Evolutionary conservation across 139 green algal species (phyloP).

Genomic region (Tetradesmus lagerheimii): DNA sequence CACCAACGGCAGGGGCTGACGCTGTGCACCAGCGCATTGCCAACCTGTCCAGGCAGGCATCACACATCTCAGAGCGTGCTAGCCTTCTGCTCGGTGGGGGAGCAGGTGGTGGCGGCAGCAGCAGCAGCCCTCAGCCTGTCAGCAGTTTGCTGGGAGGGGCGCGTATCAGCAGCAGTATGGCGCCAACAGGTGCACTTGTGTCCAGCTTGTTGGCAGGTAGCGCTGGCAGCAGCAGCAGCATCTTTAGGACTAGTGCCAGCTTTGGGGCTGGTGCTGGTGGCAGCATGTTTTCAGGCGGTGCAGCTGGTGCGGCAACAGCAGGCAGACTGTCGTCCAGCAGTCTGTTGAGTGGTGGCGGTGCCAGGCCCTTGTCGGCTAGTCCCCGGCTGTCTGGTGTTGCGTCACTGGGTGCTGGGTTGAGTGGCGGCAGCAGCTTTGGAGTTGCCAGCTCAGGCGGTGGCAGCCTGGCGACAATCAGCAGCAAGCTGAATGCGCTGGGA

Average conservation of each 20-base stretch:
- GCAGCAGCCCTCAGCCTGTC: background rate
- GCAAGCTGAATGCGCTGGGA: background rate
- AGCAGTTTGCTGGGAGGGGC: background rate
- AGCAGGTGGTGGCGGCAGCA: background rate
- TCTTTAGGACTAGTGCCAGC: background rate
- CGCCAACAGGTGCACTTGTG: too few species aligned
- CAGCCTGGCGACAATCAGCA: background rate
- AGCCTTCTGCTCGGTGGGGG: background rate
- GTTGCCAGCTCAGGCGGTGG: background rate
- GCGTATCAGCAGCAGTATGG: background rate
- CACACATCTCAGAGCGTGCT: constrained; percentile 14
- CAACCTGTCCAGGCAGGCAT: constrained; percentile 11
- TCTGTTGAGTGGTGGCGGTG: background rate
- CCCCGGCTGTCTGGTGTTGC: background rate
- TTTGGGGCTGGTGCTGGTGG: background rate
- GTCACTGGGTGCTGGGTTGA: background rate
- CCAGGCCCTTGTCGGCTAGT: constrained; percentile 15
- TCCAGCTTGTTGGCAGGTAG: background rate
- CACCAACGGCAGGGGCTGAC: background rate
- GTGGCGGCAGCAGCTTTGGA: background rate
- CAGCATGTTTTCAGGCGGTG: background rate
- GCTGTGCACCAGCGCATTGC: constrained; percentile 23
- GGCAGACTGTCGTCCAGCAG: background rate
- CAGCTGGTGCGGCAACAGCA: background rate
- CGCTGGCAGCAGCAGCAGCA: background rate